Base-by-base conservation (phyloP, 495 filamentous ascomycete species). In the Daldinia concentrica region DNA sequence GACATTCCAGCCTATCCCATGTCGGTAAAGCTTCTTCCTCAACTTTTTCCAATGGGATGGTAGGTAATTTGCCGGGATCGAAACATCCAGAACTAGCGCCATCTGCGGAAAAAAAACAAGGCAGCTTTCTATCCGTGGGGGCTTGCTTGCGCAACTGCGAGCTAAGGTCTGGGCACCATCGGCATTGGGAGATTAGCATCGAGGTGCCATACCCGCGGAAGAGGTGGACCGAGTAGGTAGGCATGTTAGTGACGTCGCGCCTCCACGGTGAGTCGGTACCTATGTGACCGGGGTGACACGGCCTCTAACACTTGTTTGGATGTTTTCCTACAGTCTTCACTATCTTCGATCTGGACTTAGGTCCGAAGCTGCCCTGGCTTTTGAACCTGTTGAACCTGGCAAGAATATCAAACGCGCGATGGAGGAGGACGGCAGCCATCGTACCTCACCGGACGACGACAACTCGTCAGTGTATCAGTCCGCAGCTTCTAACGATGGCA, bases 371-470 rank as follows among this genome's bases (percentile, higher is more conserved):
- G 22, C 63, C 55, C 58, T 67, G 8, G 62, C 41, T 27, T 14
- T 68, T 15, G 22, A 70, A 39, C 55, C 67, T 54, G 34, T 55
- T 9, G 39, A 62, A 52, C 17, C 34, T 24, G 29, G 51, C n/a
- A 56, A 64, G 30, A 67, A 54, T 37, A 60, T 24, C 27, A 34
- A 54, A 55, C 19, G 51, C 61, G 63, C 39, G 27, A 74, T 74
- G 72, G 72, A 71, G 59, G 72, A 68, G 59, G 67, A 68, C 55
- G 37, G 54, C 55, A 56, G 48, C 59, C 64, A 62, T 68, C 72
- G 64, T 36, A 55, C 59, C 59, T 74, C 72, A n/a, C 45, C 7
- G 22, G 67, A 74, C 17, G 59, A 70, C 51, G 71, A 74, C 26
- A 45, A 36, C 3, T 41, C 39, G 6, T 71, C 68, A 15, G 58